phyloP scores from a whole-genome alignment of 2,329 filamentous ascomycete genomes.

The Exophiala sideris region DNA sequence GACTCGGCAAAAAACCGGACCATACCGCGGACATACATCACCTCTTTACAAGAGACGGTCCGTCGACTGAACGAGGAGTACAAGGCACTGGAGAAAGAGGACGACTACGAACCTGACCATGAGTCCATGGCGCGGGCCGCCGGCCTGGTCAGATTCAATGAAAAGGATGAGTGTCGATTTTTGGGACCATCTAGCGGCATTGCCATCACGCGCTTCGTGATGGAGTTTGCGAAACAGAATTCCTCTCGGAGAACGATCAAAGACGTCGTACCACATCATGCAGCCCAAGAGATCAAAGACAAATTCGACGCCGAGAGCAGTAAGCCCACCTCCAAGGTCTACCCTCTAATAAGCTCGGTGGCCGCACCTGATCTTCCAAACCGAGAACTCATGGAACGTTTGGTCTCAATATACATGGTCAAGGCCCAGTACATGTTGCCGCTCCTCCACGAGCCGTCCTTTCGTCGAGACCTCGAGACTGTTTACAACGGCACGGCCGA shows the following conservation, averaged over 20 bases:
- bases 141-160: conserved; percentile 78
- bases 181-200: conserved; percentile 93
- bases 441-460: conserved; percentile 76
- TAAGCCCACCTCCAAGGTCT: conserved; percentile 72
- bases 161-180: conserved; percentile 84
- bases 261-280: conserved; percentile 78
- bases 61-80: conserved; percentile 78
- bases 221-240: conserved; percentile 94
- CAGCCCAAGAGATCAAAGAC: conserved; percentile 65
- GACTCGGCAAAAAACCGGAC: conserved; percentile 82
- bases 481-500: conserved; percentile 75
- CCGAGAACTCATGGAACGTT: conserved; percentile 67
- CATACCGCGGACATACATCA: conserved; percentile 87
- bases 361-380: conserved; percentile 74
- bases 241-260: conserved; percentile 88
- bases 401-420: conserved; percentile 81
- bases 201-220: conserved; percentile 87
- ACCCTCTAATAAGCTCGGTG: conserved; percentile 82
- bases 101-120: conserved; percentile 65
- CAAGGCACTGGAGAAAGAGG: conserved; percentile 72
- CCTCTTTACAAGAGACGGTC: conserved; percentile 84
- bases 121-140: conserved; percentile 86
- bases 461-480: conserved; percentile 71
- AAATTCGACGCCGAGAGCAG: conserved; percentile 63
- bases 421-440: conserved; percentile 90